phyloP scores from a whole-genome alignment of 257 asterid genomes.

The Datura wrightii region DNA sequence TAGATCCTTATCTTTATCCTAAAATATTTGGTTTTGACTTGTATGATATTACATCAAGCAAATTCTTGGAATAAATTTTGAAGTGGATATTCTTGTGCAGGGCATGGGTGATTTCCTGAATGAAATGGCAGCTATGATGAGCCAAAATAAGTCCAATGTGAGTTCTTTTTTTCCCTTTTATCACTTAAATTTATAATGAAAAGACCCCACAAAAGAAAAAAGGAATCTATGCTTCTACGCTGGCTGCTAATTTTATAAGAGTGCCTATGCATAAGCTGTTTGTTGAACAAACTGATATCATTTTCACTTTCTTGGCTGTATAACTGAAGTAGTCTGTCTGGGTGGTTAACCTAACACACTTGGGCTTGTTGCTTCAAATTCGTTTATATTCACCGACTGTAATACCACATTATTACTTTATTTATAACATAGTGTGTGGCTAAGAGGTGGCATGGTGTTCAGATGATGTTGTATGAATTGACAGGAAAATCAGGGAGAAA shows the following conservation, averaged over 20 bases:
- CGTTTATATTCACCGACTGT: background rate
- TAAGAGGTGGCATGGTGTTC: constrained; percentile 42
- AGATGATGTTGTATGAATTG: constrained; percentile 42
- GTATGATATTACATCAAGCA: background rate
- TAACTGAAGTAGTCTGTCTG: background rate
- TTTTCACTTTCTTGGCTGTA: background rate
- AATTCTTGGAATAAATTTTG: background rate
- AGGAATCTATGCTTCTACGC: background rate
- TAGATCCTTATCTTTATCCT: background rate
- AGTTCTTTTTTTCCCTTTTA: constrained; percentile 37
- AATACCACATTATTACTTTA: background rate
- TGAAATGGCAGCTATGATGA: constrained; percentile 89
- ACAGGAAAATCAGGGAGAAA: constrained; percentile 67
- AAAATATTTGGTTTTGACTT: background rate
- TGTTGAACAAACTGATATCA: background rate
- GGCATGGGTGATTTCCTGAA: constrained; percentile 91
- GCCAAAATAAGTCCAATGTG: constrained; percentile 60
- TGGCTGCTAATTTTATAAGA: background rate
- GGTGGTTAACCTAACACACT: background rate
- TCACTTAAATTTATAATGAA: background rate
- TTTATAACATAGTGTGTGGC: background rate
- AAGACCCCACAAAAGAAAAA: background rate
- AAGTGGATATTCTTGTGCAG: constrained; percentile 48
- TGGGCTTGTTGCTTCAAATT: background rate
- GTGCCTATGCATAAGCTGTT: background rate